Conservation (phyloP, 1,284 basidiomycete genomes). For the Meira nashicola region DNA sequence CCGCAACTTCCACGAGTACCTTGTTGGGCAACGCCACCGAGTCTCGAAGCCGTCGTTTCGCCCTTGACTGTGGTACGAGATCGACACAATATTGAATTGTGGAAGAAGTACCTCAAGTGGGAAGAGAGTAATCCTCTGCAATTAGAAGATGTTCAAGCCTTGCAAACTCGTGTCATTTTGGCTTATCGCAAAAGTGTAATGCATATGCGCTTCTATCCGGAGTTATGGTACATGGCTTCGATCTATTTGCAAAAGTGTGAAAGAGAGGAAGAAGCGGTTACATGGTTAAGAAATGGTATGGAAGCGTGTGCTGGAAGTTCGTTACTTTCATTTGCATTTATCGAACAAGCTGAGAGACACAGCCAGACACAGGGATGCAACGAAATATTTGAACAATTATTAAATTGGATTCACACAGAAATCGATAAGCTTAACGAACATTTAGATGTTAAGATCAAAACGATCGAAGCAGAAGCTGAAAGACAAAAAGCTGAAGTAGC, state of each 20-base stretch:
- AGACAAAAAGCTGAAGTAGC: slow-evolving; percentile 26
- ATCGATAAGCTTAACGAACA: slow-evolving; percentile 66
- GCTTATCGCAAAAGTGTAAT: slow-evolving; percentile 83
- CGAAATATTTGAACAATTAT: slow-evolving; percentile 62
- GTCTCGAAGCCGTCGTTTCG: slow-evolving; percentile 7
- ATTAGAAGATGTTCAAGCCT: slow-evolving; percentile 66
- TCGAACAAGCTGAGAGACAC: slow-evolving; percentile 72
- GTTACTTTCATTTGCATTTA: slow-evolving; percentile 79
- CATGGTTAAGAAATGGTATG: slow-evolving; percentile 76
- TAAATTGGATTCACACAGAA: slow-evolving; percentile 66
- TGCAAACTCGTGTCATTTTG: slow-evolving; percentile 70
- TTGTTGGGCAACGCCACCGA: slow-evolving; percentile 22
- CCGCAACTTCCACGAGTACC: slow-evolving; percentile 42
- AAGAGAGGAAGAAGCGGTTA: slow-evolving; percentile 73
- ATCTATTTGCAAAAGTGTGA: slow-evolving; percentile 70
- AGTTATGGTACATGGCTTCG: slow-evolving; percentile 93
- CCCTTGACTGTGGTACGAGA: slow-evolving; percentile 56
- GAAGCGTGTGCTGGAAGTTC: slow-evolving; percentile 85
- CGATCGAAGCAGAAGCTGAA: slow-evolving; percentile 51
- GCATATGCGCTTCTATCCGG: slow-evolving; percentile 87
- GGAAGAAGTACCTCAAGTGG: slow-evolving; percentile 91
- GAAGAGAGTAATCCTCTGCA: slow-evolving; percentile 91
- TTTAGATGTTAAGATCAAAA: slow-evolving; percentile 57
- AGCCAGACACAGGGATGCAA: slow-evolving; percentile 53
- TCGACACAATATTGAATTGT: slow-evolving; percentile 69